A percentile compares a stretch with the other conserved stretches of the same genome.
phyloP scores from a whole-genome alignment of 2,329 filamentous ascomycete species.

The Aspergillus intermedius region DNA sequence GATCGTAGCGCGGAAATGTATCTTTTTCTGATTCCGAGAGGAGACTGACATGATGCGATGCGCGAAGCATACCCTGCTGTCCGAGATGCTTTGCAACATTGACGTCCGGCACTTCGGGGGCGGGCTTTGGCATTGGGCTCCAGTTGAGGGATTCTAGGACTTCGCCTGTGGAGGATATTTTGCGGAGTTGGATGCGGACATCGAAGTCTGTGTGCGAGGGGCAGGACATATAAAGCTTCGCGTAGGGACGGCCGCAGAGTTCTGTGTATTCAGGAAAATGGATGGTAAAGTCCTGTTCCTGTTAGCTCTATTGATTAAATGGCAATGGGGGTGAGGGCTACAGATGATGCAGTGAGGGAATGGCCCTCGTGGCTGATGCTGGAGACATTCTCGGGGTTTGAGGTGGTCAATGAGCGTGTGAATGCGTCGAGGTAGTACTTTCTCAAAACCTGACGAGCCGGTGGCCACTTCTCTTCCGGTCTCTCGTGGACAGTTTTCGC shows the following conservation, averaged over 20 bases:
- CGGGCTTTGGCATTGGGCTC: constrained; percentile 6
- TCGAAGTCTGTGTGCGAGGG: constrained; percentile 11
- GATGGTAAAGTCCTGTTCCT: constrained; percentile 6
- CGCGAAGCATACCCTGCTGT: constrained; percentile 16
- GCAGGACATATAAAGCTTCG: constrained; percentile 11
- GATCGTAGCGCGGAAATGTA: background rate
- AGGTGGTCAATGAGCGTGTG: background rate
- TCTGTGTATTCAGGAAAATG: constrained; percentile 7
- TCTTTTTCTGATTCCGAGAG: background rate
- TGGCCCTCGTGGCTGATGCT: constrained; percentile 2
- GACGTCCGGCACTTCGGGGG: constrained; percentile 8
- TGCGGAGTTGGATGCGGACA: constrained; percentile 17
- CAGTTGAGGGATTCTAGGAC: constrained; percentile 13
- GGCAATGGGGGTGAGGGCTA: background rate
- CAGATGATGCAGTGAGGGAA: constrained; percentile 2
- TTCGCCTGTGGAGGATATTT: constrained; percentile 7
- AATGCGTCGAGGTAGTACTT: constrained; percentile 1
- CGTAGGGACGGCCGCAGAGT: constrained; percentile 5
- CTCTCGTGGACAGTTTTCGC: constrained; percentile 1
- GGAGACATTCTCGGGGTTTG: background rate
- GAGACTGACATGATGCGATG: constrained; percentile 6
- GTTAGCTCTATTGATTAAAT: background rate
- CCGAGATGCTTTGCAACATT: constrained; percentile 16
- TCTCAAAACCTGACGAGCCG: background rate
- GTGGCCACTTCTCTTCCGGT: constrained; percentile 2